Conservation (phyloP, 148 eudicot species). For the Beta vulgaris region DNA sequence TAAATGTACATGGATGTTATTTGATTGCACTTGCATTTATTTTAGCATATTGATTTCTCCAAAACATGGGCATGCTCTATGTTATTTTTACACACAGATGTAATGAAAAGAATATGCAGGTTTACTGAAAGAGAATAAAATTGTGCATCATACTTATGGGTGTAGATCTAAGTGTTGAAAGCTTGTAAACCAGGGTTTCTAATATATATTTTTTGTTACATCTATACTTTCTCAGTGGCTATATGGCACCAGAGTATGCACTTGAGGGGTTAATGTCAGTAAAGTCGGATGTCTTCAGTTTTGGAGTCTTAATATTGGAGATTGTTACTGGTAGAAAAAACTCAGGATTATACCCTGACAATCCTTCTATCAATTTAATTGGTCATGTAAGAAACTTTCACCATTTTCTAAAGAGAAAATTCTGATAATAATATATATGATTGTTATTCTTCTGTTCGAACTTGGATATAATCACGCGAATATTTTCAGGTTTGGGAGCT, state of each 20-base stretch:
- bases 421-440: background rate
- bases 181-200: background rate
- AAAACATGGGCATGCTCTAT: no score
- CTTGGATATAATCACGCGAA: background rate
- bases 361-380: conserved; percentile 41
- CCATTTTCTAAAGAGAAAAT: background rate
- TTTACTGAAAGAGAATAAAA: no score
- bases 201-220: background rate
- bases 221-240: conserved; percentile 38
- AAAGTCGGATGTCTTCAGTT: conserved; percentile 59
- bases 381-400: conserved; percentile 49
- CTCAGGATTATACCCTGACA: conserved; percentile 36
- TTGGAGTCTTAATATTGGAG: conserved; percentile 51
- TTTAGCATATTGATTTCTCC: no score
- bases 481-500: conserved; percentile 44
- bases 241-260: conserved; percentile 67
- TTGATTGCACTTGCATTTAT: no score
- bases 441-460: no score
- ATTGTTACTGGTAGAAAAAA: conserved; percentile 51
- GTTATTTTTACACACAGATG: no score
- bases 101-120: no score
- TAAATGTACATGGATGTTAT: no score
- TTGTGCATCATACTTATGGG: no score
- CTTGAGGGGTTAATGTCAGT: conserved; percentile 47
- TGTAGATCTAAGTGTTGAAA: no score